Percentiles rank a stretch among this genome's conserved stretches.
Evolutionary conservation across 192 early-diverging fungal genomes (phyloP).

Genomic region (Chytriomyces sp.): DNA sequence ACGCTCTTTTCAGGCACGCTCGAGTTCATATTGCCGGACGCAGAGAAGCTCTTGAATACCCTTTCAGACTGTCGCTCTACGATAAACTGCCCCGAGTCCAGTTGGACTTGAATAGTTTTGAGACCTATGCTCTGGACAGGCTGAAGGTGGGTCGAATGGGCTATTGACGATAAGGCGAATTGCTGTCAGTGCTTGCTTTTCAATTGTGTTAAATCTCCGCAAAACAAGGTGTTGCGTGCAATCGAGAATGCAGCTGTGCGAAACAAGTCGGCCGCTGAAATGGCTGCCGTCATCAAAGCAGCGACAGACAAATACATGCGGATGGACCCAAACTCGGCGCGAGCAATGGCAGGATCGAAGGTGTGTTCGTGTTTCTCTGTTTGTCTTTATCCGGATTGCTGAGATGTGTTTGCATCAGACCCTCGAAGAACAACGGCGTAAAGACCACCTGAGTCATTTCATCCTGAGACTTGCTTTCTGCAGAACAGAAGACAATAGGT

Average conservation of each 20-base stretch:
- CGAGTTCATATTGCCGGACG: too few relatives aligned
- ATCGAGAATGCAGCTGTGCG: conserved; percentile 83
- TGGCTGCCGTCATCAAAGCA: conserved; percentile 22
- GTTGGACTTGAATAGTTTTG: conserved; percentile 76
- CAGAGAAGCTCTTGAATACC: conserved; percentile 35
- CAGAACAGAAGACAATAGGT: conserved; percentile 47
- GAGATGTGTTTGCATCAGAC: neutral
- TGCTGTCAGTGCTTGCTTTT: neutral
- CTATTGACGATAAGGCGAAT: neutral
- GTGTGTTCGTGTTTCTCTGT: conserved; percentile 10
- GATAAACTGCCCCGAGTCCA: conserved; percentile 63
- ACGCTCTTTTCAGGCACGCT: too few relatives aligned
- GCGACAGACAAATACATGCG: conserved; percentile 19
- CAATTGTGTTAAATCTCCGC: neutral
- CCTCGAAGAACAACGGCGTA: conserved; percentile 40
- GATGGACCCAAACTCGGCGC: conserved; percentile 1
- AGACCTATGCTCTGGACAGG: conserved; percentile 73
- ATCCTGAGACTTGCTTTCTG: conserved; percentile 59
- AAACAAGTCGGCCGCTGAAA: conserved; percentile 38
- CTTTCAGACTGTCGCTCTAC: conserved; percentile 74
- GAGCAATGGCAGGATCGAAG: neutral
- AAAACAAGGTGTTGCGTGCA: conserved; percentile 69
- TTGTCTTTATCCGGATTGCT: too few relatives aligned
- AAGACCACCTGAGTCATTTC: conserved; percentile 56
- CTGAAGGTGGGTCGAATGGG: conserved; percentile 38